phyloP scores from a whole-genome alignment of 2,329 filamentous ascomycete species.

The Hypoxylon sp. region DNA sequence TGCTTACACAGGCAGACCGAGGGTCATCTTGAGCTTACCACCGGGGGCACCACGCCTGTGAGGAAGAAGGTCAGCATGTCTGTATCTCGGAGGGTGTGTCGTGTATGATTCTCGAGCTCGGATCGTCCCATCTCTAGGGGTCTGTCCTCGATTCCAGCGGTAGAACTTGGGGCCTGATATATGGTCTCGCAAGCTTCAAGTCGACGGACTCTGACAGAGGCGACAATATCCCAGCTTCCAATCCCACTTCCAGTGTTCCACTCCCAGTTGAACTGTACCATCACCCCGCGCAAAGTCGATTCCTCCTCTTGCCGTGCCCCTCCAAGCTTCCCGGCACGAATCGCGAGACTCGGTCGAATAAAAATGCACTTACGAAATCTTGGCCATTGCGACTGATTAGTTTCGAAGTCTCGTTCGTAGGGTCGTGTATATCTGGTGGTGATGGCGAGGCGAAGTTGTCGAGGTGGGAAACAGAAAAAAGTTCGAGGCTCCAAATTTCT shows the following conservation, averaged over 20 bases:
- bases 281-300: no score
- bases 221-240: background rate
- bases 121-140: background rate
- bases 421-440: constrained; percentile 28
- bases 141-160: background rate
- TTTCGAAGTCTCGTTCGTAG: constrained; percentile 18
- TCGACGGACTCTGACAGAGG: background rate
- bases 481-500: constrained; percentile 33
- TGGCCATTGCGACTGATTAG: constrained; percentile 42
- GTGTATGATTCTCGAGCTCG: background rate
- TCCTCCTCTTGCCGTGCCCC: constrained; percentile 16
- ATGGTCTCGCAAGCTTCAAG: background rate
- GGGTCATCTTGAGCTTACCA: constrained; percentile 99
- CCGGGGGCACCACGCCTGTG: constrained; percentile 86
- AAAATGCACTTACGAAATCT: constrained; percentile 41
- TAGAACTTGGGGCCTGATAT: constrained; percentile 2
- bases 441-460: constrained; percentile 15
- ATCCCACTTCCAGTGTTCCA: background rate
- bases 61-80: constrained; percentile 29
- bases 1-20: constrained; percentile 99
- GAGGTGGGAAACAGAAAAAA: constrained; percentile 21
- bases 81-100: background rate
- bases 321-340: constrained; percentile 10
- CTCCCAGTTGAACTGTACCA: background rate
- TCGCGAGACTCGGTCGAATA: constrained; percentile 20